Percentiles rank a stretch among this genome's conserved stretches.
phyloP scores from a whole-genome alignment of 768 basidiomycete genomes.

The Rossbeevera mucosa region DNA sequence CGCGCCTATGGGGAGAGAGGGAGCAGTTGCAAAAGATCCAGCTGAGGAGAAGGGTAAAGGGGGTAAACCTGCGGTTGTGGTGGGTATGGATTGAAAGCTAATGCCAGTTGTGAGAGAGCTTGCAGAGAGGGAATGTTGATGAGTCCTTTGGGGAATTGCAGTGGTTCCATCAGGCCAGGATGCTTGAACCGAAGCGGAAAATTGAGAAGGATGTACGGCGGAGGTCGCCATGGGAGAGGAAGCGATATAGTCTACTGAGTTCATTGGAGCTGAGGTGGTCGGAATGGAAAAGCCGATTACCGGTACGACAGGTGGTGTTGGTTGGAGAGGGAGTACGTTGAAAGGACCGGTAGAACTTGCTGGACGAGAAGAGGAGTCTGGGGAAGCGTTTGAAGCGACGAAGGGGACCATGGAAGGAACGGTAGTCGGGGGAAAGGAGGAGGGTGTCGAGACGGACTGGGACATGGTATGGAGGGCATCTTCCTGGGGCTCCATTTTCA shows the following conservation, averaged over 20 bases:
- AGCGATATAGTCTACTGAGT: conserved; percentile 22
- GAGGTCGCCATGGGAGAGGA: conserved; percentile 19
- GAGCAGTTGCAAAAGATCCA: conserved; percentile 28
- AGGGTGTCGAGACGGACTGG: conserved; percentile 15
- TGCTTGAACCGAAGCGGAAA: conserved; percentile 24
- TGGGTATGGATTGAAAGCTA: conserved; percentile 33
- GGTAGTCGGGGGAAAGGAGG: conserved; percentile 23
- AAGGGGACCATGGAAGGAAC: conserved; percentile 27
- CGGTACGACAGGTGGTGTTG: conserved; percentile 11
- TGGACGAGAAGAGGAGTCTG: conserved; percentile 30
- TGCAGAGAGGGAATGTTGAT: conserved; percentile 31
- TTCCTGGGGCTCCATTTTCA: conserved; percentile 48
- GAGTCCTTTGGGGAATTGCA: conserved; percentile 26
- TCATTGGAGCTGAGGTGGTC: conserved; percentile 15
- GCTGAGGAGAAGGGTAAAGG: conserved; percentile 29
- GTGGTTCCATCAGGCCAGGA: conserved; percentile 30
- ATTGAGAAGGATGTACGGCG: conserved; percentile 14
- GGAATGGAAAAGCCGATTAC: conserved; percentile 20
- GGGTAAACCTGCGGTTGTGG: conserved; percentile 25
- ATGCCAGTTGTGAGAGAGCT: conserved; percentile 24
- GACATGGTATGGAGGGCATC: conserved; percentile 31
- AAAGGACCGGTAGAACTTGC: conserved; percentile 31
- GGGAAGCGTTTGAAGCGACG: conserved; percentile 23
- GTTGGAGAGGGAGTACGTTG: conserved; percentile 20
- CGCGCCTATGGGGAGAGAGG: conserved; percentile 22